A percentile compares a stretch with the other conserved stretches of the same genome.
phyloP scores from a whole-genome alignment of 1,284 basidiomycete species.

The Cerioporus squamosus region DNA sequence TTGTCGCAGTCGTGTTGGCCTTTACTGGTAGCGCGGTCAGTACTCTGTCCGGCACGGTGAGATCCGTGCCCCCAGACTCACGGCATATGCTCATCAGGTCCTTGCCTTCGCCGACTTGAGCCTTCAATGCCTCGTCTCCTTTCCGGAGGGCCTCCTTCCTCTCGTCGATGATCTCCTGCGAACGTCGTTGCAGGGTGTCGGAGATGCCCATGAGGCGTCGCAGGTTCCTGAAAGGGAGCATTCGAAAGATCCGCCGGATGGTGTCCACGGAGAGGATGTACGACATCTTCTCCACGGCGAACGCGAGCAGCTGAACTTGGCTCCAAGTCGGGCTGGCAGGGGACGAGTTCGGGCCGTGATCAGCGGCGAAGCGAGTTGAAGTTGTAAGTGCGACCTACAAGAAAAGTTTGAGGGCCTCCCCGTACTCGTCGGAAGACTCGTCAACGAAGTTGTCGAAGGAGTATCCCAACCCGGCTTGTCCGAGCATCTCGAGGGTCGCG shows the following conservation, averaged over 20 bases:
- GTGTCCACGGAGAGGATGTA: slow-evolving; percentile 12
- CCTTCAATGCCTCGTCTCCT: slow-evolving; percentile 27
- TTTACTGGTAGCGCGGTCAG: slow-evolving; percentile 18
- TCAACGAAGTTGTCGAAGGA: slow-evolving; percentile 40
- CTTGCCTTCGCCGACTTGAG: slow-evolving; percentile 39
- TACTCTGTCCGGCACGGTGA: neutral
- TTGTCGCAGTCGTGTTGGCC: slow-evolving; percentile 27
- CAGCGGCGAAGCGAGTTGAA: neutral
- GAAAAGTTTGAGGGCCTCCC: slow-evolving; percentile 27
- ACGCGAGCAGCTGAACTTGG: neutral
- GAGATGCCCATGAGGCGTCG: slow-evolving; percentile 27
- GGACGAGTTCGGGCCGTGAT: neutral
- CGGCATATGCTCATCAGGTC: slow-evolving; percentile 49
- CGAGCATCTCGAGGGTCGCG: slow-evolving; percentile 44
- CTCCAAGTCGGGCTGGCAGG: slow-evolving; percentile 12
- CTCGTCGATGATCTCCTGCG: slow-evolving; percentile 42
- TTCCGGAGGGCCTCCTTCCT: slow-evolving; percentile 37
- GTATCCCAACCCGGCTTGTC: slow-evolving; percentile 43
- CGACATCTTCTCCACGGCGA: slow-evolving; percentile 8
- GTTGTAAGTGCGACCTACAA: slow-evolving; percentile 12
- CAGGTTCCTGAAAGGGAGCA: neutral
- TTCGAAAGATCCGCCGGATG: slow-evolving; percentile 7
- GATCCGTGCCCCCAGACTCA: slow-evolving; percentile 21
- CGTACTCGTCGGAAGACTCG: slow-evolving; percentile 33
- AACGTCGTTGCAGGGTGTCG: slow-evolving; percentile 42